A percentile compares a stretch with the other conserved stretches of the same genome.
These are phyloP conservation scores for Anthostomella pinea DNA, from an alignment of 2,329 filamentous ascomycete genomes.

Conservation along the genomic window DNA sequence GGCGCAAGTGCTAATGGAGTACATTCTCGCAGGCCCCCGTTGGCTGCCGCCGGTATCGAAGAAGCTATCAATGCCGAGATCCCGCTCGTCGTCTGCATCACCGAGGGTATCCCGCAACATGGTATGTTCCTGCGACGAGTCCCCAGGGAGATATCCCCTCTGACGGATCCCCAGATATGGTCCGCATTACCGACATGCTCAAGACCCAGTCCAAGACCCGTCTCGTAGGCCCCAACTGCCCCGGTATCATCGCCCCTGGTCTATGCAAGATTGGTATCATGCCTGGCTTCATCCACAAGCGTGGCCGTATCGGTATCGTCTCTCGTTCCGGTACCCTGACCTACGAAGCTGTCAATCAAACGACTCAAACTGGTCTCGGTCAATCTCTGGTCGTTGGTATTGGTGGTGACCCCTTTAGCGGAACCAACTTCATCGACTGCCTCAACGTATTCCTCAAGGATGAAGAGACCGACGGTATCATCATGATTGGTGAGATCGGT, in stretches of 20 bases:
- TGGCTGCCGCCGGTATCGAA: slow-evolving; percentile 93
- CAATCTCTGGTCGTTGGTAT: slow-evolving; percentile 98
- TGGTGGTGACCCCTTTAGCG: slow-evolving; percentile 96
- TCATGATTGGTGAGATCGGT: slow-evolving; percentile 99
- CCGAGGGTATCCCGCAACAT: slow-evolving; percentile 96
- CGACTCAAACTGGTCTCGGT: slow-evolving; percentile 91
- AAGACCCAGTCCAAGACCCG: slow-evolving; percentile 97
- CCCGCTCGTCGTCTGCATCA: slow-evolving; percentile 93
- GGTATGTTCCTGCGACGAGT: slow-evolving; percentile 63
- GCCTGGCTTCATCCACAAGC: slow-evolving; percentile 99
- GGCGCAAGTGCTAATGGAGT: slow-evolving; percentile 1
- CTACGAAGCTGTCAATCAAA: slow-evolving; percentile 99
- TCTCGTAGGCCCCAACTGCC: slow-evolving; percentile 96
- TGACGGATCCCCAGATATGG: slow-evolving; percentile 70
- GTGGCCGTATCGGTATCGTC: slow-evolving; percentile 96
- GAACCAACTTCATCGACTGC: slow-evolving; percentile 99
- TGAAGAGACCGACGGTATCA: slow-evolving; percentile 95
- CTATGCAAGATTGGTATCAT: slow-evolving; percentile 99
- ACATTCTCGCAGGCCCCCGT: slow-evolving; percentile 62
- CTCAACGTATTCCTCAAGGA: slow-evolving; percentile 95
- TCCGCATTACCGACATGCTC: slow-evolving; percentile 95
- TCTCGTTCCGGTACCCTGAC: slow-evolving; percentile 97
- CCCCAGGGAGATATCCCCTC: not conserved
- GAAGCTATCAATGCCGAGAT: slow-evolving; percentile 93
- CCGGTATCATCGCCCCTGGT: slow-evolving; percentile 89